A percentile compares a stretch with the other conserved stretches of the same genome.
Evolutionary conservation across 1,139 yeast genomes (phyloP).

Genomic region (Wickerhamiella pararugosa): DNA sequence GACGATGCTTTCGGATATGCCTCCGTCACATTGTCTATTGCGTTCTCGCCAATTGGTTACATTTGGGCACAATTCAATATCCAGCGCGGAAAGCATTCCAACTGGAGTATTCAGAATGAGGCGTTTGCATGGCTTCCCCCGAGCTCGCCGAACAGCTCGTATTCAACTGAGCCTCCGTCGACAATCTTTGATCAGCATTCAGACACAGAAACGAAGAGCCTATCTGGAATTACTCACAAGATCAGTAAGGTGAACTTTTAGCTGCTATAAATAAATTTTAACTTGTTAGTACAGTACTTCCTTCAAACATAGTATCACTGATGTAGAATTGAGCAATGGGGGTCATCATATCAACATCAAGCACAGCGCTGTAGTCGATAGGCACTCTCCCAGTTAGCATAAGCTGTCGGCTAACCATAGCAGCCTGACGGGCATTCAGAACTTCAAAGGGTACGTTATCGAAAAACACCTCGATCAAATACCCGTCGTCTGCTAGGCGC

Average conservation of each 20-base stretch:
- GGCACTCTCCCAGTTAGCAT: constrained; percentile 19
- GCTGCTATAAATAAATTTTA: neutral
- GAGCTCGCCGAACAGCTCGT: no score
- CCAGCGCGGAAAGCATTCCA: neutral
- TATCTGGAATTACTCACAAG: neutral
- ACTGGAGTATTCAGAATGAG: neutral
- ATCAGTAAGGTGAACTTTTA: neutral
- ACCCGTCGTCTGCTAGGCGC: constrained; percentile 11
- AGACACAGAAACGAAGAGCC: no score
- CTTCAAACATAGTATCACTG: constrained; percentile 19
- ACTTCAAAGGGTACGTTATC: constrained; percentile 22
- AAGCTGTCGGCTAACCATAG: constrained; percentile 19
- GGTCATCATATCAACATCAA: constrained; percentile 28
- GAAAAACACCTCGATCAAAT: constrained; percentile 17
- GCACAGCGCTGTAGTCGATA: constrained; percentile 20
- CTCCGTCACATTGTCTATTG: constrained; percentile 10
- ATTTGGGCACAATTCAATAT: constrained; percentile 15
- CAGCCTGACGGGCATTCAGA: constrained; percentile 19
- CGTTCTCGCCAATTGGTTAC: constrained; percentile 16
- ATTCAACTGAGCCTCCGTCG: no score
- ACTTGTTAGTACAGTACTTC: constrained; percentile 13
- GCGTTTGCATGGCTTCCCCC: neutral
- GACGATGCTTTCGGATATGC: neutral
- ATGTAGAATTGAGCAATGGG: constrained; percentile 28
- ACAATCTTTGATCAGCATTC: no score